Percentiles rank a stretch among this genome's conserved stretches.
Evolutionary conservation across 805 yeast species (phyloP).

Genomic region (Metschnikowia dekortorum): DNA sequence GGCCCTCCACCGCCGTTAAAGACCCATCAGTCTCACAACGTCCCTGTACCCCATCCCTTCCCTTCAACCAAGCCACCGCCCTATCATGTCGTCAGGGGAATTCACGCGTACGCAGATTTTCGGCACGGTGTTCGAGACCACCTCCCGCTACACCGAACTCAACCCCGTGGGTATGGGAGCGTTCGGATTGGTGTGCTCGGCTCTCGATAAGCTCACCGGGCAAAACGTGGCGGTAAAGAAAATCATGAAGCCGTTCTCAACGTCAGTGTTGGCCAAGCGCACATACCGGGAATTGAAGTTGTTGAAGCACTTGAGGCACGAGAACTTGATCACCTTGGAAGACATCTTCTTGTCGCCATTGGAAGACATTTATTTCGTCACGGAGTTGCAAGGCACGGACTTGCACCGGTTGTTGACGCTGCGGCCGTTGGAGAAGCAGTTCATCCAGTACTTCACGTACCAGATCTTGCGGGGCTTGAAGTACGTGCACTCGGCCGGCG

Average conservation of each 20-base stretch:
- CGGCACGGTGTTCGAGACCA: constrained; percentile 92
- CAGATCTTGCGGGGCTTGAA: constrained; percentile 88
- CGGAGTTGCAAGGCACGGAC: constrained; percentile 96
- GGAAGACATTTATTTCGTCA: constrained; percentile 94
- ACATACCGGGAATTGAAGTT: constrained; percentile 94
- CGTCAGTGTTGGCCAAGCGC: constrained; percentile 91
- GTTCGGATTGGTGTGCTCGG: constrained; percentile 95
- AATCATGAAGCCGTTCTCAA: constrained; percentile 95
- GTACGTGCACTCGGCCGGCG: constrained; percentile 90
- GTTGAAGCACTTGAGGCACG: constrained; percentile 90
- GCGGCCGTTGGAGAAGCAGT: constrained; percentile 92
- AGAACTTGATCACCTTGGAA: constrained; percentile 72
- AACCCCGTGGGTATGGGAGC: constrained; percentile 99
- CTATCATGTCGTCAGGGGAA: constrained; percentile 39
- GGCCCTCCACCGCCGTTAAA: no score
- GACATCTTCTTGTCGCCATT: constrained; percentile 57
- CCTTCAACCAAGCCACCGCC: neutral
- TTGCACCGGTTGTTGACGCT: constrained; percentile 85
- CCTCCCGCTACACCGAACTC: constrained; percentile 81
- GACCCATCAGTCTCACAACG: no score
- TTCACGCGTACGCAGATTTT: constrained; percentile 81
- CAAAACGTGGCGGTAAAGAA: constrained; percentile 97
- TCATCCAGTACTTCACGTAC: constrained; percentile 92
- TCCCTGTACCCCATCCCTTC: no score
- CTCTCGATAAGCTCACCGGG: constrained; percentile 82